Conservation (phyloP, 202 grass and related monocot genomes). For the Brachypodium distachyon region DNA sequence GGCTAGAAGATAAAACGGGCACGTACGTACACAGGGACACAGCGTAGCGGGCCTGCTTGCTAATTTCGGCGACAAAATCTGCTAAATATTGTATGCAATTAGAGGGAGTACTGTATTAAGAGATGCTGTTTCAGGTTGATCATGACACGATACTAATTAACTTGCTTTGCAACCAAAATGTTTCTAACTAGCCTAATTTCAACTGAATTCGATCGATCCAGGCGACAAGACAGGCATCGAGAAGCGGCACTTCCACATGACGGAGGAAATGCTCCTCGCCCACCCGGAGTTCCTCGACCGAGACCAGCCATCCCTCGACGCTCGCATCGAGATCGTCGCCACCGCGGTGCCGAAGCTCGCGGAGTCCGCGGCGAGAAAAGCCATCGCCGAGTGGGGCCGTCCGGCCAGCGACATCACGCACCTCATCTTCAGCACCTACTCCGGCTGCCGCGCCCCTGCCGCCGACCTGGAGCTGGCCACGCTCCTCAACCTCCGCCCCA, state of each 20-base stretch:
- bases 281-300: constrained; percentile 24
- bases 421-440: not conserved
- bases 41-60: too few species aligned
- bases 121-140: too few species aligned
- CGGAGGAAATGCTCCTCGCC: not conserved
- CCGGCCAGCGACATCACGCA: not conserved
- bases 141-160: too few species aligned
- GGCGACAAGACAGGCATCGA: constrained; percentile 32
- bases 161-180: too few species aligned
- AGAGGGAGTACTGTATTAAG: too few species aligned
- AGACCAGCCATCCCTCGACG: not conserved
- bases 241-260: constrained; percentile 39
- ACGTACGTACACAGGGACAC: too few species aligned
- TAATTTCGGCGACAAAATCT: too few species aligned
- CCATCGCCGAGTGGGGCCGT: not conserved
- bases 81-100: too few species aligned
- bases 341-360: not conserved
- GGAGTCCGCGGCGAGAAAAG: not conserved
- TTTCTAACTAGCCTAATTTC: too few species aligned
- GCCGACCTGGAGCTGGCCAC: constrained; percentile 6
- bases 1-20: too few species aligned
- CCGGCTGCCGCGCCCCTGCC: not conserved
- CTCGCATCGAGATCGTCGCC: not conserved
- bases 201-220: constrained; percentile 13
- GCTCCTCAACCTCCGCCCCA: constrained; percentile 17